Evolutionary conservation across 1,284 basidiomycete species (phyloP).

Genomic region (Microbotryum violaceum): DNA sequence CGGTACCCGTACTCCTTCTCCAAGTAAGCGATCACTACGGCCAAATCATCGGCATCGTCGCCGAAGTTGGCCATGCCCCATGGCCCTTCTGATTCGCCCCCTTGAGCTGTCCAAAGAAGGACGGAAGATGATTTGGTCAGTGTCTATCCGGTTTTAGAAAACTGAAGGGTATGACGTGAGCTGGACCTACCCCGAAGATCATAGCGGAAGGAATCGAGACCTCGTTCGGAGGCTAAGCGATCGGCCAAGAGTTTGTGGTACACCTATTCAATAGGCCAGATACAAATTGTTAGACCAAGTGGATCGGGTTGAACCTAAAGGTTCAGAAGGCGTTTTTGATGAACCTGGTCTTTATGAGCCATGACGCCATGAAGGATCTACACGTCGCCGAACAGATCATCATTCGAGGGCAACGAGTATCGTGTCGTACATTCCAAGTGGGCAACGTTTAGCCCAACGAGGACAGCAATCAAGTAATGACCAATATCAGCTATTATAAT

Average conservation of each 20-base stretch:
- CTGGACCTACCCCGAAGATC: neutral
- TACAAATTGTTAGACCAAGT: too few relatives aligned
- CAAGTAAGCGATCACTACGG: neutral
- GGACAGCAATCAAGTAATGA: too few relatives aligned
- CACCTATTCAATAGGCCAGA: neutral
- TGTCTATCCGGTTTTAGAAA: too few relatives aligned
- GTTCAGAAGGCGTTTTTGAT: too few relatives aligned
- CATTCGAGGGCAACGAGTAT: too few relatives aligned
- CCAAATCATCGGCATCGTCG: conserved; percentile 1
- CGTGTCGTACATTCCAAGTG: too few relatives aligned
- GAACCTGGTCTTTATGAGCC: conserved; percentile 3
- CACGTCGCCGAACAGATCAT: neutral
- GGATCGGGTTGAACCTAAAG: too few relatives aligned
- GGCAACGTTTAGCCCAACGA: too few relatives aligned
- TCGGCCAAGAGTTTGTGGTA: conserved; percentile 5
- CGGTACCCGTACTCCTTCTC: neutral
- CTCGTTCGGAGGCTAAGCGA: neutral
- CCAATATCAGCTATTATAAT: too few relatives aligned
- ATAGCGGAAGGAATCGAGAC: conserved; percentile 7
- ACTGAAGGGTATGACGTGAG: too few relatives aligned
- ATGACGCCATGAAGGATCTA: conserved; percentile 5
- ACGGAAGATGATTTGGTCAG: too few relatives aligned
- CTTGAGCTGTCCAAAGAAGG: neutral
- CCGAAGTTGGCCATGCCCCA: conserved; percentile 7
- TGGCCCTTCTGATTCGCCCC: neutral